A percentile compares a stretch with the other conserved stretches of the same genome.
Conservation (phyloP, 192 early-diverging fungal genomes). For the Kickxella alabastrina region DNA sequence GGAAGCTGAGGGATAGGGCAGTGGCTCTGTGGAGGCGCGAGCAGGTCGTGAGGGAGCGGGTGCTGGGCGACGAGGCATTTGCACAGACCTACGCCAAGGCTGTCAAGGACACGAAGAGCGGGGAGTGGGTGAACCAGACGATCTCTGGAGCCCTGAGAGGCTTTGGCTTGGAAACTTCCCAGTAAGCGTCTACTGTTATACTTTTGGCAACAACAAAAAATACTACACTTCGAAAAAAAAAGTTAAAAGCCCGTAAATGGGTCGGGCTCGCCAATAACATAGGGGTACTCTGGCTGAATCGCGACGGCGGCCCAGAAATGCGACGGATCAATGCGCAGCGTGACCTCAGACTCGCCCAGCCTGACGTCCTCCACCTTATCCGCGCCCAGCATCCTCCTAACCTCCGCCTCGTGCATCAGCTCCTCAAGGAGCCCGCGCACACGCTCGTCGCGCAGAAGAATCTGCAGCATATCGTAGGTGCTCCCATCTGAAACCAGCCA, state of each 20-base stretch:
- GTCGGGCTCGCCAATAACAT: constrained; percentile 15
- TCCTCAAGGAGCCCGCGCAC: constrained; percentile 21
- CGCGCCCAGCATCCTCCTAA: constrained; percentile 13
- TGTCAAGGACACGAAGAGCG: constrained; percentile 24
- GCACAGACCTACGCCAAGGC: constrained; percentile 17
- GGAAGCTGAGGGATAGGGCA: constrained; percentile 17
- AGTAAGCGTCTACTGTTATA: too few relatives aligned
- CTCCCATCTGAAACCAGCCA: constrained; percentile 42
- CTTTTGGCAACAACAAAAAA: not conserved
- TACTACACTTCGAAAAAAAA: not conserved
- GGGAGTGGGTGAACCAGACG: constrained; percentile 26
- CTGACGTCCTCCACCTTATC: constrained; percentile 13
- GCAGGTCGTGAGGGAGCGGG: constrained; percentile 9
- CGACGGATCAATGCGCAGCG: constrained; percentile 38
- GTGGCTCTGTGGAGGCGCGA: constrained; percentile 29
- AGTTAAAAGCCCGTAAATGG: constrained; percentile 9
- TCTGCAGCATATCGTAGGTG: constrained; percentile 39
- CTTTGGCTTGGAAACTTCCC: too few relatives aligned
- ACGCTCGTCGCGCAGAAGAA: constrained; percentile 15
- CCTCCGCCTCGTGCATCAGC: constrained; percentile 14
- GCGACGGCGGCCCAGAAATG: constrained; percentile 29
- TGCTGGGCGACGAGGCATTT: constrained; percentile 25
- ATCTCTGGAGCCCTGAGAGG: constrained; percentile 8
- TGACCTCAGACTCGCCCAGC: constrained; percentile 22
- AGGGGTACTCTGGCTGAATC: constrained; percentile 25